Evolutionary conservation across 345 rosid species (phyloP), one percentile per base, ranked within the genome.

Genomic region (Fremontodendron californicum): DNA sequence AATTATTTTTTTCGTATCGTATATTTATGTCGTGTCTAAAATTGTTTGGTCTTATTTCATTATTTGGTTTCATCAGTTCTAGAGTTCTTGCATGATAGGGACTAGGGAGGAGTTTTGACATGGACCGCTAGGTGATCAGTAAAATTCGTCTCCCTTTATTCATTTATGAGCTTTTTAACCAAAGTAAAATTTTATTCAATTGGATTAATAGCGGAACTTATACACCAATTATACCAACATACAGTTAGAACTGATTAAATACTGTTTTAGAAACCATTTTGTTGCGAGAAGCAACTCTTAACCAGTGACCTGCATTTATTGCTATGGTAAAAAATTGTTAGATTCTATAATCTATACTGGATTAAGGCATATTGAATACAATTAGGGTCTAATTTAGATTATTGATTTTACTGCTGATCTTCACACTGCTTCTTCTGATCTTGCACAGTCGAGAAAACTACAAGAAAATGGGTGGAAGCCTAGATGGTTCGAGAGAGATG

Each of bases 391-490:
- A 11, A 0, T 60, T 60, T 74, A 40, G 54, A 11, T n/a, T 45
- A 12, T 61, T 21, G 46, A 12, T 42, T n/a, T 33, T 64, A 33
- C 3, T 65, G 51, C 31, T 60, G 31, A 74, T 69, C 15, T 37
- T 75, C 29, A 35, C 35, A 10, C 31, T 55, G 46, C 33, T 29
- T 33, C 63, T 62, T n/a, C 9, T 82, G 18, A 58, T 58, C 43
- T 27, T 42, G 9, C 58, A 73, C 92, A 96, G 99, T 92, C 98
- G 42, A 87, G 92, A 75, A 89, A 90, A 79, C 76, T 93, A 79
- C 98, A 96, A 82, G 98, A 93, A 82, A 87, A 88, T 63, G 98
- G 99, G 73, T 93, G 99, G 99, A 88, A 84, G 75, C 95, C 99
- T 0, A 85, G 89, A 85, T 96, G 99, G 98, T 96, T 96, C 80